Base-by-base conservation (phyloP, 176 grass and related monocot genomes). In the Juncus effusus region DNA sequence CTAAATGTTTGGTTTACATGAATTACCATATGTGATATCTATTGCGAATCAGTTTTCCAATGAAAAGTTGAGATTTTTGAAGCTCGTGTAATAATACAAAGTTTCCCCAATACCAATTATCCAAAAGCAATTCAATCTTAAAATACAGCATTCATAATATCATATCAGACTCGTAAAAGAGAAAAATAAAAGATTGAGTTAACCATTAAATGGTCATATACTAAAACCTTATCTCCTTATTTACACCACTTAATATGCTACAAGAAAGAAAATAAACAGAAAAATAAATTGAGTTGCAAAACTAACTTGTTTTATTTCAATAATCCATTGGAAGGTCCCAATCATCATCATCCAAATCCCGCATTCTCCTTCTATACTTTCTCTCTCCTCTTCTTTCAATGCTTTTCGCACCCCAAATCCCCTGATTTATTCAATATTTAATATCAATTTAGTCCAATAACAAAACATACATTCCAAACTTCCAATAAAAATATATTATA, bases 321-420 rank as follows among this genome's bases (percentile, higher is more conserved):
- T 91, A 91, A 5, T 96, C 91, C 81, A 90, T 79, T 36, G 91
- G 91, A 13, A 91, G 71, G 10, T 96, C 92, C 87, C 87, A 96
- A 42, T 88, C 84, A 66, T 76, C 79, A 56, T 86, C 74, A 12
- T 89, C 65, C 10, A 13, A 16, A 61, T 75, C 74, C 28, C 42
- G 61, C 65, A 13, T 76, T 83, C 69, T 83, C 60, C 71, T 67
- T 65, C 50, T 50, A 75, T 54, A 74, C 40, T 79, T 85, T 63
- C 40, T 72, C 64, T 69, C 76, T 19, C 36, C 36, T 60, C 77
- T 42, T 47, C 54, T 70, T 47, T 64, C 49, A 49, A 88, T 72
- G 65, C 78, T 96, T 84, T 74, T 74, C 42, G 79, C 76, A 67
- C 76, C 87, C 84, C 74, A 96, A 58, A 96, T 86, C 3, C 92